Conservation (phyloP, 2,329 filamentous ascomycete species). For the Trichoderma aggressivum region DNA sequence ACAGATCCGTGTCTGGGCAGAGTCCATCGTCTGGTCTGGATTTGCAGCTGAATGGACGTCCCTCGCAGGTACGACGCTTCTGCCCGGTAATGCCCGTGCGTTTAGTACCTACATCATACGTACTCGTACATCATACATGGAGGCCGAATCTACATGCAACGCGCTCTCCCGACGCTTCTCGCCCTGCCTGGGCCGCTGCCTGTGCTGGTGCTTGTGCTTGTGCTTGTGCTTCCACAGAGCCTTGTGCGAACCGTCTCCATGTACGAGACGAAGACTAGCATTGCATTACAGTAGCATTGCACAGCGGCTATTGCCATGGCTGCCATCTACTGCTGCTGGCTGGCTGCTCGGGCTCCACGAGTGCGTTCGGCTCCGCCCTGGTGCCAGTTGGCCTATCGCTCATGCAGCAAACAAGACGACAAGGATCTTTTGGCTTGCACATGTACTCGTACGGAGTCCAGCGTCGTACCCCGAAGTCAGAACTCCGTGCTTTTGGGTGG, state of each 20-base stretch:
- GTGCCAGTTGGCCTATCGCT: constrained; percentile 3
- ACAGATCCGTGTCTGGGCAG: neutral
- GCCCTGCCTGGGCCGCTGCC: neutral
- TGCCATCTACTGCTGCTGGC: neutral
- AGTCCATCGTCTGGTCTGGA: neutral
- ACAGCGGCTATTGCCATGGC: neutral
- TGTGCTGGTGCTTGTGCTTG: neutral
- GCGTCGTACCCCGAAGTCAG: neutral
- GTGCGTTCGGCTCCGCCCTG: constrained; percentile 2
- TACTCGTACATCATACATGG: neutral
- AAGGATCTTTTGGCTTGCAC: constrained; percentile 1
- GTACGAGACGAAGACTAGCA: neutral
- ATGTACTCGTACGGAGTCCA: neutral
- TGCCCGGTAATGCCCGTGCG: neutral
- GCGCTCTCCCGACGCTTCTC: neutral
- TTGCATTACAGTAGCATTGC: neutral
- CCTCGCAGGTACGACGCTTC: neutral
- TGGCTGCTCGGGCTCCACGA: neutral
- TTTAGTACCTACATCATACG: neutral
- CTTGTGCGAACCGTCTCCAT: neutral
- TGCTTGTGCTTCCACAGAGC: constrained; percentile 1
- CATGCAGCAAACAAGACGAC: neutral
- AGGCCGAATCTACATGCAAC: neutral
- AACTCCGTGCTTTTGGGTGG: neutral
- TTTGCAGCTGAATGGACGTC: neutral